Evolutionary conservation across 768 basidiomycete species (phyloP).

Genomic region (Psilocybe cyanescens): DNA sequence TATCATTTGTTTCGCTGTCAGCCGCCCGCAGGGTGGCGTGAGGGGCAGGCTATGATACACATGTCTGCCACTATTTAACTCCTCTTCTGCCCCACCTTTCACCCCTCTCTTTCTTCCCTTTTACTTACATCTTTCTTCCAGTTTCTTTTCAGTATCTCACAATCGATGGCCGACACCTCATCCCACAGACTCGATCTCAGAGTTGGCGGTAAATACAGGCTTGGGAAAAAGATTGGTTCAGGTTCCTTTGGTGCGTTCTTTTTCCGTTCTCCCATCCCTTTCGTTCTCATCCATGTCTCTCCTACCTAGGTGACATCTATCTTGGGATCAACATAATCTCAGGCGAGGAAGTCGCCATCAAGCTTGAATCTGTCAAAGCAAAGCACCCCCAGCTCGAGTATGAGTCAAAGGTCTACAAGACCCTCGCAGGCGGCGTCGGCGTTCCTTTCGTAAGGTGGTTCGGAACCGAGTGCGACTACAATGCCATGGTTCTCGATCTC

Average conservation of each 20-base stretch:
- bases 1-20: constrained; percentile 23
- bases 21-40: constrained; percentile 37
- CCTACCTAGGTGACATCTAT: constrained; percentile 89
- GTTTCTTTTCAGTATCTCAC: constrained; percentile 24
- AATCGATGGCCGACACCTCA: constrained; percentile 71
- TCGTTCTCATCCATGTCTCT: constrained; percentile 9
- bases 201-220: constrained; percentile 94
- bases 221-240: constrained; percentile 99
- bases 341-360: constrained; percentile 99
- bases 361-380: constrained; percentile 99
- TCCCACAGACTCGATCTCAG: constrained; percentile 82
- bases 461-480: constrained; percentile 97
- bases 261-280: constrained; percentile 3
- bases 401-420: constrained; percentile 94
- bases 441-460: constrained; percentile 98
- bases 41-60: constrained; percentile 44
- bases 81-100: constrained; percentile 31
- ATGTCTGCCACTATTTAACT: constrained; percentile 41
- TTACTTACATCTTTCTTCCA: constrained; percentile 13
- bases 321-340: constrained; percentile 99
- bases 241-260: constrained; percentile 88
- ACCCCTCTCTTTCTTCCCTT: constrained; percentile 18
- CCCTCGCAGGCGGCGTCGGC: constrained; percentile 98
- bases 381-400: constrained; percentile 99
- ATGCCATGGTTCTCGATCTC: constrained; percentile 98